Conservation (phyloP, 2,329 filamentous ascomycete genomes). For the Microsporum canis region DNA sequence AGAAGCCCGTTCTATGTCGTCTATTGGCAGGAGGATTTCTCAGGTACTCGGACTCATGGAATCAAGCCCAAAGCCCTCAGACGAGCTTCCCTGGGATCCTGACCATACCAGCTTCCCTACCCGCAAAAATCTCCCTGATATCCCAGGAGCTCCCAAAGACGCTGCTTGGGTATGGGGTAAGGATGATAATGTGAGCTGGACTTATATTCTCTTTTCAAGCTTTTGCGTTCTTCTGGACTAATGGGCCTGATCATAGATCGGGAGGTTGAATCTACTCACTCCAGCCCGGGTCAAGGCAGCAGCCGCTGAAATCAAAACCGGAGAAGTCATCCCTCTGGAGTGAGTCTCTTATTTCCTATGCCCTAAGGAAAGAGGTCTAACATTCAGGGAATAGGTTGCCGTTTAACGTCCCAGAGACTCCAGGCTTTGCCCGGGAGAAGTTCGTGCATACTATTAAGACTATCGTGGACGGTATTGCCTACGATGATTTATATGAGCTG, state of each 20-base stretch:
- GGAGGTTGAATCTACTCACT: conserved; percentile 46
- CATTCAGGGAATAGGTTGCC: conserved; percentile 34
- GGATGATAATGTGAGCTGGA: conserved; percentile 38
- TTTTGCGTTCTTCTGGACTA: neutral
- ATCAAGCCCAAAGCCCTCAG: conserved; percentile 17
- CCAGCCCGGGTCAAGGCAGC: conserved; percentile 44
- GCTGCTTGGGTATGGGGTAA: conserved; percentile 53
- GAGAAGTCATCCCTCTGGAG: conserved; percentile 47
- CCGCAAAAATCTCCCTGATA: conserved; percentile 41
- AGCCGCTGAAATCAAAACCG: conserved; percentile 43
- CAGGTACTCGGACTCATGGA: conserved; percentile 10
- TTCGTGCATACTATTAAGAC: conserved; percentile 47
- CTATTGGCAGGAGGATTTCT: conserved; percentile 9
- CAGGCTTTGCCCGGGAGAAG: conserved; percentile 41
- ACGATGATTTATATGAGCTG: conserved; percentile 36
- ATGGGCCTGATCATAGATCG: conserved; percentile 15
- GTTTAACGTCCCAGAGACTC: conserved; percentile 41
- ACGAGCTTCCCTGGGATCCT: conserved; percentile 43
- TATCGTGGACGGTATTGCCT: conserved; percentile 26
- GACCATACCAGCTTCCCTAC: conserved; percentile 43
- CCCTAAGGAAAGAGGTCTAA: neutral
- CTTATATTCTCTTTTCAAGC: neutral
- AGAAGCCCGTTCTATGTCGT: neutral
- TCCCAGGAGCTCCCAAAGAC: conserved; percentile 42
- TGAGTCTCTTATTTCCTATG: conserved; percentile 18